phyloP scores from a whole-genome alignment of 352 stramenopile species.

The Globisporangium mamillatum region DNA sequence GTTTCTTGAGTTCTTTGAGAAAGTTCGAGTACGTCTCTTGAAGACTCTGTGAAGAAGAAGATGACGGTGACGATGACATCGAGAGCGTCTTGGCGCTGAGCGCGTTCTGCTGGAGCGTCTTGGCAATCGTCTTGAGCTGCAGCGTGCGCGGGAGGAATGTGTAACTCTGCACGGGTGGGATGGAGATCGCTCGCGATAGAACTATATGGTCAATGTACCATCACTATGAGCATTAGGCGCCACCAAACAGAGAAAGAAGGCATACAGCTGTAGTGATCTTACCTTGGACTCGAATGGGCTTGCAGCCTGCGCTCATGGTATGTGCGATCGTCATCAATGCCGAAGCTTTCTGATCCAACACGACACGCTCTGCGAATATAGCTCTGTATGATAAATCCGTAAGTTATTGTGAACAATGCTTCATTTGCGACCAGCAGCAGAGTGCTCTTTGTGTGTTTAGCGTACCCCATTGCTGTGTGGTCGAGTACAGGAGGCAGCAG shows the following conservation, averaged over 20 bases:
- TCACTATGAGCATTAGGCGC: background rate
- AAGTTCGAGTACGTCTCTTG: slow-evolving; percentile 28
- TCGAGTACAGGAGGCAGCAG: background rate
- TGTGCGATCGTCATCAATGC: slow-evolving; percentile 32
- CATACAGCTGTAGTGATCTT: background rate
- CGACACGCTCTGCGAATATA: slow-evolving; percentile 25
- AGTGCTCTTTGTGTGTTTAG: background rate
- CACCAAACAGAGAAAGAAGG: background rate
- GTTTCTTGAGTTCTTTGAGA: slow-evolving; percentile 14
- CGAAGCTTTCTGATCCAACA: slow-evolving; percentile 20
- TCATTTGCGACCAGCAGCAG: background rate
- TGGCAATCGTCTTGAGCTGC: slow-evolving; percentile 32
- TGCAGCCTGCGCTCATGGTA: slow-evolving; percentile 27
- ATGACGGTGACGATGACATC: background rate
- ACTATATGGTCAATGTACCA: slow-evolving; percentile 15
- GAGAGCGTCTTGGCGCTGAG: slow-evolving; percentile 26
- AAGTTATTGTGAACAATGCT: background rate
- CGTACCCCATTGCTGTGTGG: slow-evolving; percentile 6
- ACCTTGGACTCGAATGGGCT: slow-evolving; percentile 41
- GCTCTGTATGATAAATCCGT: slow-evolving; percentile 14
- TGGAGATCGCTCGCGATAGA: slow-evolving; percentile 24
- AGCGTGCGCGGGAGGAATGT: slow-evolving; percentile 34
- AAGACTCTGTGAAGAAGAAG: slow-evolving; percentile 5
- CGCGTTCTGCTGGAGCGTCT: slow-evolving; percentile 40
- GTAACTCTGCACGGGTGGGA: slow-evolving; percentile 37